Evolutionary conservation across 768 basidiomycete species (phyloP).

Genomic region (Baorangia bicolor): DNA sequence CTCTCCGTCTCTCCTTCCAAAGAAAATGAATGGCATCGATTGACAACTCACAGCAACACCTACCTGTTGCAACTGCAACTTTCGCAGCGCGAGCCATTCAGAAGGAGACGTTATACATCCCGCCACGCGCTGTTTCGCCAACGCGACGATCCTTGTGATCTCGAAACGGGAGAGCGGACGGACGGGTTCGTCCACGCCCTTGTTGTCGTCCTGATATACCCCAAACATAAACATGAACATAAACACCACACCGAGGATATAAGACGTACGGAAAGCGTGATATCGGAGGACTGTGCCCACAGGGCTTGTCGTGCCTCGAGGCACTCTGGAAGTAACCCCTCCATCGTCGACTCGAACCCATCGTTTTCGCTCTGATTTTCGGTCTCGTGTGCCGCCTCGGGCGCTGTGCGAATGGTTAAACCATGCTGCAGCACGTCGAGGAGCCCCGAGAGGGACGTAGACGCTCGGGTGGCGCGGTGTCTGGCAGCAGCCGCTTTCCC

Average conservation of each 20-base stretch:
- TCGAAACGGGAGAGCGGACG: slow-evolving; percentile 46
- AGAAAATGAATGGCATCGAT: neutral
- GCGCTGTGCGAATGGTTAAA: neutral
- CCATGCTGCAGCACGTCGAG: slow-evolving; percentile 20
- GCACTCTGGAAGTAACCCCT: slow-evolving; percentile 35
- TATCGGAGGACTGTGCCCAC: slow-evolving; percentile 18
- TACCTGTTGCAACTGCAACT: slow-evolving; percentile 44
- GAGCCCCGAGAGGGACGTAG: slow-evolving; percentile 18
- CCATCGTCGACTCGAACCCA: slow-evolving; percentile 37
- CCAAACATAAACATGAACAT: neutral
- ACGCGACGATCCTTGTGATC: slow-evolving; percentile 35
- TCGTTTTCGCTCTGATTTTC: slow-evolving; percentile 1
- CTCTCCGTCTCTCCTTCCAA: slow-evolving; percentile 22
- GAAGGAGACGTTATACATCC: slow-evolving; percentile 22
- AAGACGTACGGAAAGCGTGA: slow-evolving; percentile 16
- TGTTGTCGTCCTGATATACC: slow-evolving; percentile 12
- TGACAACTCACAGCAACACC: neutral
- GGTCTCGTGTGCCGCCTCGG: neutral
- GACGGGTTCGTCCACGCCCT: slow-evolving; percentile 21
- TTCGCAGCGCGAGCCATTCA: slow-evolving; percentile 41
- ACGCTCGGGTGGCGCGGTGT: slow-evolving; percentile 17
- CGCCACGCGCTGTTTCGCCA: slow-evolving; percentile 7
- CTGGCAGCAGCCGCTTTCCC: slow-evolving; percentile 11
- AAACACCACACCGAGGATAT: neutral
- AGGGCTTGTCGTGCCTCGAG: slow-evolving; percentile 30